phyloP scores from a whole-genome alignment of 2,329 filamentous ascomycete species.

The Pseudocercospora eumusae region DNA sequence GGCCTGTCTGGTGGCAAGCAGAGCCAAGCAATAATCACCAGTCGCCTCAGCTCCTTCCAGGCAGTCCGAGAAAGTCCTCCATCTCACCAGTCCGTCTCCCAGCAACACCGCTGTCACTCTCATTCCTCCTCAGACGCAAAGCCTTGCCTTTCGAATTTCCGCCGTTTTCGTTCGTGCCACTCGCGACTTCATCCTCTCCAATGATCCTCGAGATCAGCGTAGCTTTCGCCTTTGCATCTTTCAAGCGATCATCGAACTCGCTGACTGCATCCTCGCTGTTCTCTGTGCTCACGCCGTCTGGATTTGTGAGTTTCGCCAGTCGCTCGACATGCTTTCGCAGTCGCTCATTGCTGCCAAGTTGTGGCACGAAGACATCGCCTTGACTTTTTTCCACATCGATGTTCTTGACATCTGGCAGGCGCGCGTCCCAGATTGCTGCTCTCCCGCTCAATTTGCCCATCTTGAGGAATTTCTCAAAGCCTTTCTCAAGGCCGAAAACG shows the following conservation, averaged over 20 bases:
- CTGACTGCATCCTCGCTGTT: slow-evolving; percentile 88
- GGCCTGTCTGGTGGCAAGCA: not conserved
- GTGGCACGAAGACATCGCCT: slow-evolving; percentile 6
- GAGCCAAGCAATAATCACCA: not conserved
- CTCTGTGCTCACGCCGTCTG: slow-evolving; percentile 71
- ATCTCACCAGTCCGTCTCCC: slow-evolving; percentile 39
- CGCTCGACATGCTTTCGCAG: slow-evolving; percentile 74
- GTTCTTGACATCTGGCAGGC: slow-evolving; percentile 48
- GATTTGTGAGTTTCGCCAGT: slow-evolving; percentile 76
- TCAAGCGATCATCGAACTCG: slow-evolving; percentile 86
- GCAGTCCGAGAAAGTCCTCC: slow-evolving; percentile 42
- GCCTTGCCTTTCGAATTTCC: slow-evolving; percentile 17
- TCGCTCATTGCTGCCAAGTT: slow-evolving; percentile 56
- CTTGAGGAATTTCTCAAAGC: slow-evolving; percentile 87
- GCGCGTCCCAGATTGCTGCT: slow-evolving; percentile 79
- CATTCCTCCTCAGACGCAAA: slow-evolving; percentile 29
- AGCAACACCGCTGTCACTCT: slow-evolving; percentile 23
- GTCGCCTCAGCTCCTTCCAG: slow-evolving; percentile 13
- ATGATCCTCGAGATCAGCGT: slow-evolving; percentile 79
- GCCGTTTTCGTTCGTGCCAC: slow-evolving; percentile 5
- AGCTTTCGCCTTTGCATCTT: slow-evolving; percentile 77
- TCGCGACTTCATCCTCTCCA: slow-evolving; percentile 45
- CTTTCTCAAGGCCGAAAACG: slow-evolving; percentile 85
- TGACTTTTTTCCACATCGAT: not conserved
- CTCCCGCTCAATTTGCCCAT: slow-evolving; percentile 77